phyloP scores from a whole-genome alignment of 208 protist genomes.

The Leishmania braziliensis region DNA sequence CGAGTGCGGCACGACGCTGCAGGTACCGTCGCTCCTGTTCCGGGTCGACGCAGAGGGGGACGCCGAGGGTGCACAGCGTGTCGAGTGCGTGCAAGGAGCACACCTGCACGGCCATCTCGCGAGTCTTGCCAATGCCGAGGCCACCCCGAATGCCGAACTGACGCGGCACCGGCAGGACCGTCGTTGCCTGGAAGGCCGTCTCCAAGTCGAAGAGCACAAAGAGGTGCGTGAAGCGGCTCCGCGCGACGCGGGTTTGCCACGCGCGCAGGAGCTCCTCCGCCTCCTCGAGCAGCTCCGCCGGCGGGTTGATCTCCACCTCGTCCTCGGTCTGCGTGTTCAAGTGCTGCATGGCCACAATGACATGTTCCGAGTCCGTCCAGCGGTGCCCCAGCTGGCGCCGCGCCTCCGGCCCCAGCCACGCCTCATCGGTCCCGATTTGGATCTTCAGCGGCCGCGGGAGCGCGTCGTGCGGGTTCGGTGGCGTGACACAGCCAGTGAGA shows the following conservation, averaged over 20 bases:
- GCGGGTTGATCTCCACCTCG: slow-evolving; percentile 70
- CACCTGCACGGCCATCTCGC: slow-evolving; percentile 62
- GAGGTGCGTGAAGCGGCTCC: slow-evolving; percentile 60
- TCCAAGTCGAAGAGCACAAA: slow-evolving; percentile 78
- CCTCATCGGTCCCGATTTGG: slow-evolving; percentile 66
- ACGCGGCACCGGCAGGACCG: slow-evolving; percentile 65
- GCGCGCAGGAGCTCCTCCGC: slow-evolving; percentile 43
- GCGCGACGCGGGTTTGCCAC: slow-evolving; percentile 70
- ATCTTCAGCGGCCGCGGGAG: slow-evolving; percentile 81
- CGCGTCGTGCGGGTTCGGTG: slow-evolving; percentile 45
- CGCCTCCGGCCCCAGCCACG: slow-evolving; percentile 48
- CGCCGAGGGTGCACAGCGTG: slow-evolving; percentile 50
- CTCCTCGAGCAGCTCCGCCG: slow-evolving; percentile 51
- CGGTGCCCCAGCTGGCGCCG: slow-evolving; percentile 5
- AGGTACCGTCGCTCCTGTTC: slow-evolving; percentile 52
- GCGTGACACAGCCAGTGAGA: slow-evolving; percentile 14
- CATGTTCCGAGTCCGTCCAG: slow-evolving; percentile 57
- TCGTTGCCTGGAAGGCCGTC: slow-evolving; percentile 63
- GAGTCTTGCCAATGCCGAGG: slow-evolving; percentile 52
- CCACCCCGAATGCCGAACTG: slow-evolving; percentile 74
- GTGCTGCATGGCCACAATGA: slow-evolving; percentile 31
- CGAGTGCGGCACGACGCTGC: slow-evolving; percentile 39
- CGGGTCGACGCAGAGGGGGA: slow-evolving; percentile 55
- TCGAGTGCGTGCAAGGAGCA: slow-evolving; percentile 78
- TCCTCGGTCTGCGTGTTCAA: slow-evolving; percentile 60